These are phyloP conservation scores for Salix viminalis DNA, from an alignment of 345 rosid species.

Conservation along the genomic window DNA sequence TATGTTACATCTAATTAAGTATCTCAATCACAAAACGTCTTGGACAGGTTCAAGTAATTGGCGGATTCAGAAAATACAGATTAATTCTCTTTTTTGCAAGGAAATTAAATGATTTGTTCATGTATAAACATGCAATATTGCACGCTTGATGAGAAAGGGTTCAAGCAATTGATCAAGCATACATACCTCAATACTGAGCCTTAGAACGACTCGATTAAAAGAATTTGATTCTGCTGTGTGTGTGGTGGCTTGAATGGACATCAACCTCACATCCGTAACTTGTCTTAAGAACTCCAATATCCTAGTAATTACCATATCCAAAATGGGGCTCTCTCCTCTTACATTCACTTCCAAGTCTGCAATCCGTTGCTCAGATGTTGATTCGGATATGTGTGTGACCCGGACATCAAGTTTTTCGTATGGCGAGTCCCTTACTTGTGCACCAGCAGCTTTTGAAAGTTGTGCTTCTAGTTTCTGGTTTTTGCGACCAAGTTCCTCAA, in stretches of 20 bases:
- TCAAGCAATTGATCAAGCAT: no score
- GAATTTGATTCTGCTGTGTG: constrained; percentile 20
- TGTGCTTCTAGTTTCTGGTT: constrained; percentile 48
- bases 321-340: constrained; percentile 35
- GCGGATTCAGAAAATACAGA: no score
- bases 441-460: constrained; percentile 16
- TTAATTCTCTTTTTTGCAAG: no score
- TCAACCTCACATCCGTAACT: constrained; percentile 40
- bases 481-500: constrained; percentile 44
- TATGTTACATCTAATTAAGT: no score
- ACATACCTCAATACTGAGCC: constrained; percentile 56
- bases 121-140: no score
- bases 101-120: no score
- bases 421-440: constrained; percentile 13
- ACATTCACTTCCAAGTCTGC: constrained; percentile 48
- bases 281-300: constrained; percentile 64
- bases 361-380: constrained; percentile 35
- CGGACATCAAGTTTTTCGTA: constrained; percentile 37
- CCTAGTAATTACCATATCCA: constrained; percentile 35
- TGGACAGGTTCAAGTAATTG: no score
- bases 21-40: no score
- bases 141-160: no score
- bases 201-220: constrained; percentile 34
- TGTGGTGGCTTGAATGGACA: constrained; percentile 51
- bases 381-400: constrained; percentile 31